These are phyloP conservation scores for Trichoderma hamatum DNA, from an alignment of 2,329 filamentous ascomycete genomes.

Conservation along the genomic window DNA sequence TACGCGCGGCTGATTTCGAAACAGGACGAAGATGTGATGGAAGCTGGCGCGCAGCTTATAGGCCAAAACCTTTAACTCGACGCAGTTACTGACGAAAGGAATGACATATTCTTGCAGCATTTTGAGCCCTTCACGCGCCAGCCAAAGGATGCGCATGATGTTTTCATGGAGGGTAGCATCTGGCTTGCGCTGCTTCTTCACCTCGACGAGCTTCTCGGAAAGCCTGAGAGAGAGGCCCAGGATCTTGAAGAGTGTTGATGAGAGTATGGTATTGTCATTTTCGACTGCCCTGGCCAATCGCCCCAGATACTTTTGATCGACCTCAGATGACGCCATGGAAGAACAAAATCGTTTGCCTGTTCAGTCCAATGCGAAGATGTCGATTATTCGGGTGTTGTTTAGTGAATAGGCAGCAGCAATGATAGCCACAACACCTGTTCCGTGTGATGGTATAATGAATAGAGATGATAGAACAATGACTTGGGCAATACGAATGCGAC, in stretches of 20 bases:
- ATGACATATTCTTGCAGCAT: slow-evolving; percentile 87
- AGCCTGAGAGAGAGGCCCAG: slow-evolving; percentile 88
- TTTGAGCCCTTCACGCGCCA: slow-evolving; percentile 85
- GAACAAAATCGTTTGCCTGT: too few relatives aligned
- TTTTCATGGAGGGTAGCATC: slow-evolving; percentile 83
- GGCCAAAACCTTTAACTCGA: slow-evolving; percentile 84
- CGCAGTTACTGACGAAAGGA: slow-evolving; percentile 77
- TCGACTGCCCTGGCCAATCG: slow-evolving; percentile 81
- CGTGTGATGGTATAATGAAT: background rate
- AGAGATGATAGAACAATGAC: background rate
- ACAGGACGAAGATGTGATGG: slow-evolving; percentile 94
- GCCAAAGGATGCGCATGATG: slow-evolving; percentile 90
- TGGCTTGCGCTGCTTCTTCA: slow-evolving; percentile 79
- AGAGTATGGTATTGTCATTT: slow-evolving; percentile 76
- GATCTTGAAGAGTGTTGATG: slow-evolving; percentile 84
- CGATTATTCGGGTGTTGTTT: background rate
- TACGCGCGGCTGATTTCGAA: slow-evolving; percentile 86
- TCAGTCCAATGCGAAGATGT: background rate
- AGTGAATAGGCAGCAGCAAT: background rate
- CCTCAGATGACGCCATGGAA: slow-evolving; percentile 92
- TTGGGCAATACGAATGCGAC: background rate
- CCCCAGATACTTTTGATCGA: slow-evolving; percentile 96
- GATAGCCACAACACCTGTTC: background rate
- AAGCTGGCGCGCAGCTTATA: slow-evolving; percentile 93
- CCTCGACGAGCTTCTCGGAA: slow-evolving; percentile 78